Percentiles rank a stretch among this genome's conserved stretches.
Conservation (phyloP, 176 grass and related monocot genomes). For the Oryza nivara region DNA sequence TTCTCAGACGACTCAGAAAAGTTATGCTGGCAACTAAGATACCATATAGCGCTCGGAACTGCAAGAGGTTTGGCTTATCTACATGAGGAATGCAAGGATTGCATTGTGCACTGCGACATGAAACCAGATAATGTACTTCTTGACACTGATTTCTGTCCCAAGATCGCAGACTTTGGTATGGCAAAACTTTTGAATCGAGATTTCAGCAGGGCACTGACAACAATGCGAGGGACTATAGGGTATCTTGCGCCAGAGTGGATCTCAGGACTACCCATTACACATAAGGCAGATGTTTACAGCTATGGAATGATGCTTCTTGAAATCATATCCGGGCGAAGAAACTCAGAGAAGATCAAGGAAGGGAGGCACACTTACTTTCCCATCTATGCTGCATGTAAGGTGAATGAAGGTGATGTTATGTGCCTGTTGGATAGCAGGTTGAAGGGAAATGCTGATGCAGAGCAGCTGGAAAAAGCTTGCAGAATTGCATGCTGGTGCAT, state of each 20-base stretch:
- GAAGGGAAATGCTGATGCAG: conserved; percentile 31
- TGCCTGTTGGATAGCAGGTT: conserved; percentile 34
- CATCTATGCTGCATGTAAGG: conserved; percentile 7
- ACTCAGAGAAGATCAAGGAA: neutral
- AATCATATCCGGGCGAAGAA: conserved; percentile 49
- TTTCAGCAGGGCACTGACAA: conserved; percentile 42
- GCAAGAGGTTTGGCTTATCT: conserved; percentile 54
- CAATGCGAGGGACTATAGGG: conserved; percentile 42
- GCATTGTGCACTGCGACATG: conserved; percentile 33
- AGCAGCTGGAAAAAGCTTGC: conserved; percentile 41
- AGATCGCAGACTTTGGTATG: conserved; percentile 44
- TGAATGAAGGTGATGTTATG: conserved; percentile 33
- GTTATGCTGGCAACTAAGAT: conserved; percentile 42
- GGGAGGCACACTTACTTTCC: conserved; percentile 38
- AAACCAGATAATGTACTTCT: conserved; percentile 45
- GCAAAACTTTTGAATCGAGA: conserved; percentile 37
- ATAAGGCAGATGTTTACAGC: conserved; percentile 45
- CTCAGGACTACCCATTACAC: conserved; percentile 40
- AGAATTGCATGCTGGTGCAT: conserved; percentile 62
- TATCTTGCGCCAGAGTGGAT: conserved; percentile 54
- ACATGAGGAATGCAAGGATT: conserved; percentile 44
- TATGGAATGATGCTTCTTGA: conserved; percentile 47
- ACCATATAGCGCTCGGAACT: conserved; percentile 21
- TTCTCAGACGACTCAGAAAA: conserved; percentile 1
- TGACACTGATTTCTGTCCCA: conserved; percentile 30